Conservation (phyloP, 2,329 filamentous ascomycete species). For the Cercospora berteroae region DNA sequence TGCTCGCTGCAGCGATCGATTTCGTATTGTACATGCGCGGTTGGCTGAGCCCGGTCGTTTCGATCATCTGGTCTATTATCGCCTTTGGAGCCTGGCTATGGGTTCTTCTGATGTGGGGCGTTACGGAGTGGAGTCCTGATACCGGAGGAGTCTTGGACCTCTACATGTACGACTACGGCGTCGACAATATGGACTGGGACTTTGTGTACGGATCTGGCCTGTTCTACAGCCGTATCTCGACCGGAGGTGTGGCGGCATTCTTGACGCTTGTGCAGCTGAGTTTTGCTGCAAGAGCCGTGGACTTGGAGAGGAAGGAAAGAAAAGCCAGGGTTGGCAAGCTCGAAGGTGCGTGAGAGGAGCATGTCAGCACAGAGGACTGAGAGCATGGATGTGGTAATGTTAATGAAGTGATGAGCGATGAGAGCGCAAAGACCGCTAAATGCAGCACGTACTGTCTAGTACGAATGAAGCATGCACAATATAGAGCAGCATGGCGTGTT, state of each 20-base stretch:
- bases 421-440: background rate
- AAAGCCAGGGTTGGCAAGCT: background rate
- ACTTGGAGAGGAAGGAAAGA: constrained; percentile 1
- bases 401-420: background rate
- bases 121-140: background rate
- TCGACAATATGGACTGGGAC: too few relatives aligned
- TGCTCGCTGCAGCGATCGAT: constrained; percentile 11
- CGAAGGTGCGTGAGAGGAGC: background rate
- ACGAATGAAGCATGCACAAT: background rate
- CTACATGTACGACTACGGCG: background rate
- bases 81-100: background rate
- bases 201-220: background rate
- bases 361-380: background rate
- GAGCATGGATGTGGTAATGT: background rate
- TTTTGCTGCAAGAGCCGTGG: constrained; percentile 5
- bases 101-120: constrained; percentile 3
- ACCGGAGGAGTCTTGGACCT: background rate
- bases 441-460: background rate
- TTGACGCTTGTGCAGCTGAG: constrained; percentile 7
- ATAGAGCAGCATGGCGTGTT: background rate
- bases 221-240: background rate
- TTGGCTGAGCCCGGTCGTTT: constrained; percentile 1
- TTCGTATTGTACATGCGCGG: constrained; percentile 1
- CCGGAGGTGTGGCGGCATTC: background rate
- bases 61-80: constrained; percentile 11